phyloP scores from a whole-genome alignment of 2,329 filamentous ascomycete species.

The Capronia coronata region DNA sequence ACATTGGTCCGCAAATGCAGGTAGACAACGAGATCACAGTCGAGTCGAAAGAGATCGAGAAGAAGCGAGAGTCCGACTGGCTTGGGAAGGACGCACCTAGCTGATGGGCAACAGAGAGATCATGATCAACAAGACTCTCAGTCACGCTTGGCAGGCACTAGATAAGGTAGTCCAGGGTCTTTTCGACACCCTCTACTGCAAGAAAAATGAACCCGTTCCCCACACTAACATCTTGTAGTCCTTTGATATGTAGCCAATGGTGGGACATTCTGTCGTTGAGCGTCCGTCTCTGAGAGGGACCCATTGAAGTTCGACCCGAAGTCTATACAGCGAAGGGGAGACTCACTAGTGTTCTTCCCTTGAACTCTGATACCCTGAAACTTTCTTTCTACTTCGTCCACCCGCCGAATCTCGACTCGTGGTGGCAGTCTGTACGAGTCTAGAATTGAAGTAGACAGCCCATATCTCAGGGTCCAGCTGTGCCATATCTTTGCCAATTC shows the following conservation, averaged over 20 bases:
- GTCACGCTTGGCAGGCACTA: too few species aligned
- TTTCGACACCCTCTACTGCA: too few species aligned
- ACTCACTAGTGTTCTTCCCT: background rate
- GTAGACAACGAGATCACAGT: constrained; percentile 8
- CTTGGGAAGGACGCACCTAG: too few species aligned
- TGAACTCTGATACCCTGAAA: background rate
- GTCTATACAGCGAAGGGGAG: background rate
- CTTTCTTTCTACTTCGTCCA: background rate
- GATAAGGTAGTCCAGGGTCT: too few species aligned
- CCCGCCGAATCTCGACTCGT: background rate
- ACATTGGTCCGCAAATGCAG: background rate
- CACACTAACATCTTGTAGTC: constrained; percentile 13
- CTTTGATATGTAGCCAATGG: constrained; percentile 12
- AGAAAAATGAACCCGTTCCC: background rate
- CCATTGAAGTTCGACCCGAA: constrained; percentile 7
- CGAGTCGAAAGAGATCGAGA: constrained; percentile 4
- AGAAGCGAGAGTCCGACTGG: constrained; percentile 5
- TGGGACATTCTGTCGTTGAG: constrained; percentile 1
- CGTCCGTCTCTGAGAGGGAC: constrained; percentile 13
- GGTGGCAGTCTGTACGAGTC: background rate
- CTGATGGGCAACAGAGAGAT: too few species aligned
- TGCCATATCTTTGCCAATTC: too few species aligned
- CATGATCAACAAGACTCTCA: too few species aligned
- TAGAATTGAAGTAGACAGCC: background rate
- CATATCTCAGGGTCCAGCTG: constrained; percentile 5